Evolutionary conservation across 129 eudicot species (phyloP).

Genomic region (Artemisia annua): DNA sequence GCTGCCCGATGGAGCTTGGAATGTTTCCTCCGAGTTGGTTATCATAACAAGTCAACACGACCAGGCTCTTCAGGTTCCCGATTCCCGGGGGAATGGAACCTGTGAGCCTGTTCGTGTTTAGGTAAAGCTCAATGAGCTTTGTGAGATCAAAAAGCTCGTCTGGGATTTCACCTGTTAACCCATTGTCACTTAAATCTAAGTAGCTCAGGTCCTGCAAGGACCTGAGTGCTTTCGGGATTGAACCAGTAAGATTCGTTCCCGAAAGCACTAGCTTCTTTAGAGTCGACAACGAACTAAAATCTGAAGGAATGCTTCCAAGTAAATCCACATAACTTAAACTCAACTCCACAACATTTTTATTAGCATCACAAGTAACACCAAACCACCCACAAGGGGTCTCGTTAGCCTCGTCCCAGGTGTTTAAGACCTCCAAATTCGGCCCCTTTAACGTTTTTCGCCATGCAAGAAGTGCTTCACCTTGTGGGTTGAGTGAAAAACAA

Average conservation of each 20-base stretch:
- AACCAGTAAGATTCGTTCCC: constrained; percentile 81
- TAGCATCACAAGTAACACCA: constrained; percentile 63
- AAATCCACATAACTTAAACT: constrained; percentile 65
- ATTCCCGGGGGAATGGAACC: constrained; percentile 65
- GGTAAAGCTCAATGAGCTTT: constrained; percentile 59
- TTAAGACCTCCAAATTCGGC: constrained; percentile 41
- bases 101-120: constrained; percentile 60
- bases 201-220: constrained; percentile 39
- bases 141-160: constrained; percentile 43
- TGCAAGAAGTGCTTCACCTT: constrained; percentile 67
- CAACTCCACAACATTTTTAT: constrained; percentile 55
- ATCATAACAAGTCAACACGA: constrained; percentile 59
- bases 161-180: constrained; percentile 76
- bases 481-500: constrained; percentile 57
- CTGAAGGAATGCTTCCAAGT: constrained; percentile 53
- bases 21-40: constrained; percentile 71
- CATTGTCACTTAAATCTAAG: constrained; percentile 88
- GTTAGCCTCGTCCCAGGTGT: constrained; percentile 57
- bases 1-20: constrained; percentile 57
- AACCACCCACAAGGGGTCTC: constrained; percentile 72
- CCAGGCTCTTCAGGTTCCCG: constrained; percentile 58
- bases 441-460: constrained; percentile 67
- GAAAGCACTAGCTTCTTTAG: constrained; percentile 59
- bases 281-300: constrained; percentile 45
- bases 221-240: constrained; percentile 62